Base-by-base conservation (phyloP, 192 early-diverging fungal genomes). In the Blastocladiella britannica region DNA sequence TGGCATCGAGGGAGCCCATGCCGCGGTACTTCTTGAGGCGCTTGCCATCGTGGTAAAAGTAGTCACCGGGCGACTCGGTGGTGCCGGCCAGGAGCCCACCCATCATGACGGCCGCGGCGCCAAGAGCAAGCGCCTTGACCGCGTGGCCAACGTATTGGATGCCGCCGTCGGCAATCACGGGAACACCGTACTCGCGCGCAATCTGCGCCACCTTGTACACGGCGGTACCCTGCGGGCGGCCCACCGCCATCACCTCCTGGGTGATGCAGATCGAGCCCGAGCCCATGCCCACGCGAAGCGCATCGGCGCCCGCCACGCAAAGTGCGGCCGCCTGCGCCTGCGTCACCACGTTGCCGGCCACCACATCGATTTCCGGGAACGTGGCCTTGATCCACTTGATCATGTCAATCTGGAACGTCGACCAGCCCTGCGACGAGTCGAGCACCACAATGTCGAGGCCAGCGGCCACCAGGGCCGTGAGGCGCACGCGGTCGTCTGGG, bases 71-170 rank as follows among this genome's bases (percentile, higher is more conserved):
- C 25, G 89, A 82, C 70, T 97, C 94, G 52, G 83, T 75, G 22
- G 90, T 93, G 27, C 94, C 94, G 29, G 94, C 94, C 56, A 97
- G 76, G 43, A 97, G 79, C 56, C 83, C 80, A 28, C 94, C 94
- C 94, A 97, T 97, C 94, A 97, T 97, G 55, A 93, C 94, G 57
- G 78, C 87, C n/a, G 85, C 87, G 18, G 94, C 91, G 52, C 94
- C 94, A 29, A 94, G 80, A 24, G 91, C 80, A 28, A 89, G 64
- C 15, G 94, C 94, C 75, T 97, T 97, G 64, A 89, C 87, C 57
- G 95, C 88, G 66, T 97, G 94, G 56, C 94, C 94, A 54, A 97
- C 87, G 66, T 95, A 94, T 31, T 78, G 74, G 66, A 97, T 93
- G 61, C 94, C 91, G 28, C 94, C 94, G 69, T 97, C 94, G 28